Evolutionary conservation across 2,329 filamentous ascomycete genomes (phyloP).

Genomic region (Ophiocordyceps camponoti-rufipedis): DNA sequence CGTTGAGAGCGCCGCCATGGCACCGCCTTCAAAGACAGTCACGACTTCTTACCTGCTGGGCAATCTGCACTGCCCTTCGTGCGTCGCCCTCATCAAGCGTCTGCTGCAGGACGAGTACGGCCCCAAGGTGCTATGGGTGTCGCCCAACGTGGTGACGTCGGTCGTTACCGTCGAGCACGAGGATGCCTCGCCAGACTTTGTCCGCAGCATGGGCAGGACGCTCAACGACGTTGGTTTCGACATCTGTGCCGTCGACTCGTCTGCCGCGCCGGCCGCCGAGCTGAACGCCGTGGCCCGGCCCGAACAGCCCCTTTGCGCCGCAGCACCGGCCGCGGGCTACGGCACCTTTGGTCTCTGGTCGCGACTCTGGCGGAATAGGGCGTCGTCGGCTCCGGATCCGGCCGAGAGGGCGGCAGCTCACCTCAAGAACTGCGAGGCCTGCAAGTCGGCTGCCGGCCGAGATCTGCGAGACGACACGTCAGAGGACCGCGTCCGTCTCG

Average conservation of each 20-base stretch:
- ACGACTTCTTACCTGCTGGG: conserved; percentile 47
- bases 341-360: conserved; percentile 13
- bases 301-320: conserved; percentile 2
- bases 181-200: conserved; percentile 19
- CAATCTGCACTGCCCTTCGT: conserved; percentile 66
- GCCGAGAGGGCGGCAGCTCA: conserved; percentile 13
- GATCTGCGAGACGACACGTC: conserved; percentile 1
- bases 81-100: conserved; percentile 46
- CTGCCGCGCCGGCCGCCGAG: conserved; percentile 13
- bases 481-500: conserved; percentile 1
- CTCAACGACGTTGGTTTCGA: conserved; percentile 43
- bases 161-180: conserved; percentile 43
- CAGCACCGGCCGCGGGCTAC: conserved; percentile 1
- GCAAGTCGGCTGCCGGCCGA: conserved; percentile 8
- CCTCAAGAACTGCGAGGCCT: conserved; percentile 19
- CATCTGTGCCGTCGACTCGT: conserved; percentile 28
- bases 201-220: conserved; percentile 23
- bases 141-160: conserved; percentile 53
- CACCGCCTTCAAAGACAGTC: conserved; percentile 11
- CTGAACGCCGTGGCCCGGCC: conserved; percentile 7
- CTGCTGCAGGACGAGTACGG: conserved; percentile 29
- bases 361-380: conserved; percentile 11
- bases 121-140: conserved; percentile 36
- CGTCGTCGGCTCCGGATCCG: conserved; percentile 7
- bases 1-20: conserved; percentile 7